Percentiles rank a stretch among this genome's conserved stretches.
These are phyloP conservation scores for Chrysanthemum lavandulifolium DNA, from an alignment of 129 eudicot genomes.

Conservation along the genomic window DNA sequence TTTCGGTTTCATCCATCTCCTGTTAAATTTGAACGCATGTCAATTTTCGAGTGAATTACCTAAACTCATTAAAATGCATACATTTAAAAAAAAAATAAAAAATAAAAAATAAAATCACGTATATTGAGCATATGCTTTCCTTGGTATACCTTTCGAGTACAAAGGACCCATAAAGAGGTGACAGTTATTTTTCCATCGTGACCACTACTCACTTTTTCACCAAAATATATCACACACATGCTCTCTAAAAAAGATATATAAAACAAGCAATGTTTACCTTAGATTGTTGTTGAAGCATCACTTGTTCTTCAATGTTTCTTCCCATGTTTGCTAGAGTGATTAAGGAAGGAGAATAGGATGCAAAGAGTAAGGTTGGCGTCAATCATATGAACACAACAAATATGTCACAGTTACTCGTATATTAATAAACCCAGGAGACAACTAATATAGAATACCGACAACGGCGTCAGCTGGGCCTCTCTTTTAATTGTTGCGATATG, in stretches of 20 bases:
- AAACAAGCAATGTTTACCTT: constrained; percentile 34
- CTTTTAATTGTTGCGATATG: neutral
- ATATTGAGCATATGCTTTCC: too few relatives aligned
- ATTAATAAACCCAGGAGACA: constrained; percentile 30
- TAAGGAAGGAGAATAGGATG: constrained; percentile 17
- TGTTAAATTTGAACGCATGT: neutral
- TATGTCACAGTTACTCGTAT: constrained; percentile 20
- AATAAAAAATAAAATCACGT: too few relatives aligned
- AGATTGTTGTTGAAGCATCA: constrained; percentile 37
- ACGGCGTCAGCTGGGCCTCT: constrained; percentile 24
- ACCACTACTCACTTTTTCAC: too few relatives aligned
- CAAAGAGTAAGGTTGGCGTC: constrained; percentile 22
- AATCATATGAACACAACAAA: constrained; percentile 36
- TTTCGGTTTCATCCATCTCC: constrained; percentile 39
- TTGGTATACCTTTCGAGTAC: too few relatives aligned
- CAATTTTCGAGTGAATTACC: too few relatives aligned
- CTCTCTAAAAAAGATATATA: neutral
- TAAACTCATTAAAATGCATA: too few relatives aligned
- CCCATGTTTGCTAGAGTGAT: constrained; percentile 39
- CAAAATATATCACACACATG: too few relatives aligned
- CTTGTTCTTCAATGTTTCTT: constrained; percentile 51
- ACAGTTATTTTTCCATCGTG: too few relatives aligned
- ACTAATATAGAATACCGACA: constrained; percentile 19
- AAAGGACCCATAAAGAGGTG: too few relatives aligned
- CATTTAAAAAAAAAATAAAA: too few relatives aligned